Conservation (phyloP, 2,329 filamentous ascomycete species). For the Diaporthe ilicicola region DNA sequence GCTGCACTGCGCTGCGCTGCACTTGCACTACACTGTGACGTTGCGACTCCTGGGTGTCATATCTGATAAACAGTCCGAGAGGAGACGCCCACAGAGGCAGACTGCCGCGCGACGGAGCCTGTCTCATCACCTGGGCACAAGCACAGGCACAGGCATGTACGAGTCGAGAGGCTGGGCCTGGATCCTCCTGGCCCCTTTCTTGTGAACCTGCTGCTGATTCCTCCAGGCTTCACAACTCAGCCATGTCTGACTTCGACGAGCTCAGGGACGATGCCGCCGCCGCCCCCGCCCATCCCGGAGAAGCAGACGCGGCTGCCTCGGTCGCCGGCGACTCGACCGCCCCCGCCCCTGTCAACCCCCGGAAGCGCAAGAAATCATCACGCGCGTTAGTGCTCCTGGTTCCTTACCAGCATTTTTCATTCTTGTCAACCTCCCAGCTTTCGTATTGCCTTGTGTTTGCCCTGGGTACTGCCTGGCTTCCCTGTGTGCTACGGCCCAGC, state of each 20-base stretch:
- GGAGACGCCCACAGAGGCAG: background rate
- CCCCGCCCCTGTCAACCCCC: conserved; percentile 30
- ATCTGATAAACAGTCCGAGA: background rate
- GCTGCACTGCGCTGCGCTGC: background rate
- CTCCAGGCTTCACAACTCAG: conserved; percentile 11
- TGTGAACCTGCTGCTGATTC: conserved; percentile 9
- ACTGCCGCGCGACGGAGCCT: background rate
- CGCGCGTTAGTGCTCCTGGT: conserved; percentile 31
- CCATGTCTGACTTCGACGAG: conserved; percentile 29
- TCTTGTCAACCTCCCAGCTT: background rate
- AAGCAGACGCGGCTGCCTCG: conserved; percentile 28
- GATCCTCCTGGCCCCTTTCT: background rate
- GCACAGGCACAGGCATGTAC: conserved; percentile 13
- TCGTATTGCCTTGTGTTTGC: background rate
- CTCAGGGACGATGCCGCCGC: conserved; percentile 8
- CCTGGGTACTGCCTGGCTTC: background rate
- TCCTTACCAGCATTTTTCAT: background rate
- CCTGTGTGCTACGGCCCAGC: background rate
- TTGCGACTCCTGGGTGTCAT: background rate
- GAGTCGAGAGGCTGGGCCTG: background rate
- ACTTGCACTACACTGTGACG: conserved; percentile 11
- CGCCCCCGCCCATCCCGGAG: conserved; percentile 9
- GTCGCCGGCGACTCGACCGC: conserved; percentile 29
- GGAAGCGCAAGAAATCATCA: conserved; percentile 35
- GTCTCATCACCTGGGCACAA: background rate